Base-by-base conservation (phyloP, 768 basidiomycete species). In the Trametes punicea region DNA sequence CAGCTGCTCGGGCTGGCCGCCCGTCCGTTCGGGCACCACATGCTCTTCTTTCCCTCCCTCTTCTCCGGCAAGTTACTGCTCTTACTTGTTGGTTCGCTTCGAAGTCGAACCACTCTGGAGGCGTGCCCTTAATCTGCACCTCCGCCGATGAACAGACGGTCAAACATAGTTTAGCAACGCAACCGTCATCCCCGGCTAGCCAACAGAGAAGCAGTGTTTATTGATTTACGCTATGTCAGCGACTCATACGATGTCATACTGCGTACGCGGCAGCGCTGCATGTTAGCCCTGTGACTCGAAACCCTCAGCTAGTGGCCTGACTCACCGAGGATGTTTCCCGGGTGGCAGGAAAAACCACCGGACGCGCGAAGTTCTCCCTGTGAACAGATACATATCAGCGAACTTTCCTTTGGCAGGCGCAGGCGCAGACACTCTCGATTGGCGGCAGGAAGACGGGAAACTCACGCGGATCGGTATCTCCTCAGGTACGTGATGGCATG, bases 401-500 rank as follows among this genome's bases (percentile, higher is more conserved):
- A 46, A 36, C 46, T 33, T 26, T 46, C 39, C 55, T 7, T 38
- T 20, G 26, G 33, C 26, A 38, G 36, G 38, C 42, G 25, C 55
- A 57, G 55, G 46, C 34, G 51, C 40, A 21, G 23, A 34, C n/a
- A n/a, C 53, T 46, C 45, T 56, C 46, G 31, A 36, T 48, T 54
- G 44, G 46, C 29, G 40, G 53, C 42, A n/a, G 41, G 38, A 39
- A 31, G 25, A 40, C 51, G 33, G 38, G 44, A 56, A 50, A 88
- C 91, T 70, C 76, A 95, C 90, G 89, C 83, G 64, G 87, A 83
- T 65, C 96, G 84, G 75, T 90, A 97, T 66, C 90, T 81, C 72
- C 96, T 81, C 63, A 99, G 78, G 72, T 93, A 94, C 58, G 84
- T 84, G 73, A 98, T 88, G 20, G 95, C 96, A 59, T 90, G 84